These are phyloP conservation scores for Betula pendula DNA, from an alignment of 306 rosid species.

Conservation along the genomic window DNA sequence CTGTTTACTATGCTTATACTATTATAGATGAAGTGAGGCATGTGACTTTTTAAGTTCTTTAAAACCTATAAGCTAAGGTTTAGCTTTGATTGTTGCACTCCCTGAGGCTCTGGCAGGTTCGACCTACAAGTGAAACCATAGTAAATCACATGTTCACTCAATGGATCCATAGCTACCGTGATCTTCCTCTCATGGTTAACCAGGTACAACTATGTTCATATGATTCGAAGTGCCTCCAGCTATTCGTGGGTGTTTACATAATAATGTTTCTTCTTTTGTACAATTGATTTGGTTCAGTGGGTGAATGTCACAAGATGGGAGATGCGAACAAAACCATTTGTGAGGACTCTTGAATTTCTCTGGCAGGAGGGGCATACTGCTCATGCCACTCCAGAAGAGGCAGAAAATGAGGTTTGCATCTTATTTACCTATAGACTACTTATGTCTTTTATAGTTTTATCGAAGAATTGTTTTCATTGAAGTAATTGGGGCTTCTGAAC, in stretches of 20 bases:
- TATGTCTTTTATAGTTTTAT: neutral
- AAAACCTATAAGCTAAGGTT: slow-evolving; percentile 58
- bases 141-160: slow-evolving; percentile 98
- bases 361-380: slow-evolving; percentile 99
- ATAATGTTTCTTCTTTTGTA: slow-evolving; percentile 5
- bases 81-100: slow-evolving; percentile 79
- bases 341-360: slow-evolving; percentile 94
- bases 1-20: neutral
- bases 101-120: slow-evolving; percentile 95
- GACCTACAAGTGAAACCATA: slow-evolving; percentile 92
- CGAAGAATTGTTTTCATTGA: slow-evolving; percentile 12
- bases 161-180: slow-evolving; percentile 97
- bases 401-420: slow-evolving; percentile 80
- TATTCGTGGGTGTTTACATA: neutral
- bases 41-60: slow-evolving; percentile 21
- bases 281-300: slow-evolving; percentile 63
- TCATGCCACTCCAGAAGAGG: slow-evolving; percentile 86
- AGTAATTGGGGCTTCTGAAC: slow-evolving; percentile 32
- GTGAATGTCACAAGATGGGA: slow-evolving; percentile 99
- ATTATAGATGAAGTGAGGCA: slow-evolving; percentile 14
- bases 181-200: slow-evolving; percentile 90
- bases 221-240: slow-evolving; percentile 1
- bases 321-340: slow-evolving; percentile 95
- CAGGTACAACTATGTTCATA: slow-evolving; percentile 52
- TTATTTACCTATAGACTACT: slow-evolving; percentile 18